These are phyloP conservation scores for Saturnispora ahearnii DNA, from an alignment of 805 yeast genomes.

Conservation along the genomic window DNA sequence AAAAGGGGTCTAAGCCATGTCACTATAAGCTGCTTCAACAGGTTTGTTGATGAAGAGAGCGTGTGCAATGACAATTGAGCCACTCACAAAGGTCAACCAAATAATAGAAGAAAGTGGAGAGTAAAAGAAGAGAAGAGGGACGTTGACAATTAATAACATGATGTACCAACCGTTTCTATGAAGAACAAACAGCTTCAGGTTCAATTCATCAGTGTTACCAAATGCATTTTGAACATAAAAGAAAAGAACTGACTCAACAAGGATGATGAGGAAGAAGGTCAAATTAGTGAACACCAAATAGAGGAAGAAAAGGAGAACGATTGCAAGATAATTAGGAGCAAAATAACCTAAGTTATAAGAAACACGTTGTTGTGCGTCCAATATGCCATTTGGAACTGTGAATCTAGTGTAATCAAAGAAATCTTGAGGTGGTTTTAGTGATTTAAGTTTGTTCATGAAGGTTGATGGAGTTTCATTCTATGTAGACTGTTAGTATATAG, in stretches of 20 bases:
- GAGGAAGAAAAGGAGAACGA: constrained; percentile 56
- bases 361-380: constrained; percentile 78
- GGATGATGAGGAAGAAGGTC: constrained; percentile 67
- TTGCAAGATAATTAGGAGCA: constrained; percentile 71
- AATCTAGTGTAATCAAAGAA: constrained; percentile 82
- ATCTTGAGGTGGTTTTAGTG: constrained; percentile 77
- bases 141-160: constrained; percentile 56
- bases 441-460: constrained; percentile 53
- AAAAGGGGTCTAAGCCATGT: constrained; percentile 31
- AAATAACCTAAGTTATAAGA: constrained; percentile 78
- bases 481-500: not conserved
- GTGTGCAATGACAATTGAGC: constrained; percentile 70
- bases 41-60: constrained; percentile 93
- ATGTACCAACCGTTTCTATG: constrained; percentile 80
- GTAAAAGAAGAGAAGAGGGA: constrained; percentile 54
- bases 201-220: constrained; percentile 21
- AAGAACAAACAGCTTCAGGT: constrained; percentile 44
- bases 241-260: constrained; percentile 33
- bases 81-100: constrained; percentile 88
- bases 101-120: constrained; percentile 82
- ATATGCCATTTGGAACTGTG: constrained; percentile 73
- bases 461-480: constrained; percentile 31
- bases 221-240: constrained; percentile 32
- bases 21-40: constrained; percentile 88
- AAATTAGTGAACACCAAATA: constrained; percentile 81